phyloP scores from a whole-genome alignment of 2,329 filamentous ascomycete species.

The Colletotrichum sp. region DNA sequence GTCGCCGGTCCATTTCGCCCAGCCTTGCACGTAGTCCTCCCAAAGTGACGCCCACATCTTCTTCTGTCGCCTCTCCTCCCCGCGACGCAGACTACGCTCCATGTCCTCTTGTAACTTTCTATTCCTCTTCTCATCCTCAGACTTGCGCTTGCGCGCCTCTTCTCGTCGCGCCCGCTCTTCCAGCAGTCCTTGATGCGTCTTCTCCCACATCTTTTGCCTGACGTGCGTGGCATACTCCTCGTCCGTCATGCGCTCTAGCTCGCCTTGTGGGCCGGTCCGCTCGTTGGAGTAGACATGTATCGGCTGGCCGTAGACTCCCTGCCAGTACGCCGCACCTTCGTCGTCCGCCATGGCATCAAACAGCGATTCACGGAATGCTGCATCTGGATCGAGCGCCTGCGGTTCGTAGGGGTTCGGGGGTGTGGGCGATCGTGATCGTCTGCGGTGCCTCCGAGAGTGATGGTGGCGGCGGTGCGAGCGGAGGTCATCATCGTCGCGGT shows the following conservation, averaged over 20 bases:
- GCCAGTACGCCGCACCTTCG: conserved; percentile 94
- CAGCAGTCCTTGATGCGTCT: conserved; percentile 82
- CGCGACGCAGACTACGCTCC: conserved; percentile 71
- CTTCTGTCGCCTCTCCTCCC: conserved; percentile 64
- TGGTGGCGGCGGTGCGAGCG: conserved; percentile 32
- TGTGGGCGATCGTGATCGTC: conserved; percentile 47
- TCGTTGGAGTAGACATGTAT: conserved; percentile 77
- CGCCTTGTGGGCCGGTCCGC: conserved; percentile 47
- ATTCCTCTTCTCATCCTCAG: conserved; percentile 55
- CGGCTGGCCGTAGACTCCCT: conserved; percentile 94
- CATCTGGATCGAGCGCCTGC: conserved; percentile 66
- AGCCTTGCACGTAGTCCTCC: conserved; percentile 67
- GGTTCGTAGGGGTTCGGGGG: conserved; percentile 52
- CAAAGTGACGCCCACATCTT: conserved; percentile 65
- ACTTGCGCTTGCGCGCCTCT: conserved; percentile 54
- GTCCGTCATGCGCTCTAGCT: conserved; percentile 86
- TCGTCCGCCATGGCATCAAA: conserved; percentile 98
- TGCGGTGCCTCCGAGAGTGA: conserved; percentile 27
- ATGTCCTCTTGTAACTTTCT: conserved; percentile 55
- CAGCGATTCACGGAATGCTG: conserved; percentile 88
- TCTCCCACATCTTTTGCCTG: conserved; percentile 92
- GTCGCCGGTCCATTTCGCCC: conserved; percentile 60
- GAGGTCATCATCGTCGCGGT: conserved; percentile 27
- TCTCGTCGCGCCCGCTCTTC: conserved; percentile 74
- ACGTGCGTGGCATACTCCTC: conserved; percentile 92